Conservation (phyloP, 768 basidiomycete species). For the Pisolithus sp. region DNA sequence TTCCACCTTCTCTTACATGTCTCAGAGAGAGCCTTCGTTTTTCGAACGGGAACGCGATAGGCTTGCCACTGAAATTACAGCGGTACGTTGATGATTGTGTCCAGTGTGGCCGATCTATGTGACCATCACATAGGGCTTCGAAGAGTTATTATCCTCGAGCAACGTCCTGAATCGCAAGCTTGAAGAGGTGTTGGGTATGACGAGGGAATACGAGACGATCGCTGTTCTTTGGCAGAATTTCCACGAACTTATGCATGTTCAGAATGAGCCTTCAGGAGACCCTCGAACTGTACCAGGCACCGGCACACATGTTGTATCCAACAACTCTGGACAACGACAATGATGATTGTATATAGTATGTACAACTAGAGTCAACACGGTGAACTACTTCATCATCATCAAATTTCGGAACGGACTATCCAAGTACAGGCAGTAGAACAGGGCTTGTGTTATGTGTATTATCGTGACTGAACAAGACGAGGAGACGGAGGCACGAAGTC, state of each 20-base stretch:
- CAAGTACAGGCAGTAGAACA: slow-evolving; percentile 32
- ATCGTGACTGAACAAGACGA: slow-evolving; percentile 28
- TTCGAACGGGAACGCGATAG: slow-evolving; percentile 78
- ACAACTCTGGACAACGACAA: slow-evolving; percentile 20
- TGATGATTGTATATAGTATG: slow-evolving; percentile 2
- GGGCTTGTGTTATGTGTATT: slow-evolving; percentile 24
- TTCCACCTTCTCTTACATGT: slow-evolving; percentile 11
- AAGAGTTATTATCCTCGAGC: slow-evolving; percentile 76
- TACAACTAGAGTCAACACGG: slow-evolving; percentile 6
- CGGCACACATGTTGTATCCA: slow-evolving; percentile 55
- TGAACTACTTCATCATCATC: slow-evolving; percentile 15
- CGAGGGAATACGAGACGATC: slow-evolving; percentile 86
- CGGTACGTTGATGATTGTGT: slow-evolving; percentile 38
- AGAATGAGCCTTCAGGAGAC: slow-evolving; percentile 28
- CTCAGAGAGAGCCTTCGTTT: slow-evolving; percentile 44
- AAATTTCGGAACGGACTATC: slow-evolving; percentile 27
- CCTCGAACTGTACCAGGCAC: slow-evolving; percentile 53
- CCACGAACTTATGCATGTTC: slow-evolving; percentile 65
- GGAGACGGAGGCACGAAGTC: slow-evolving; percentile 24
- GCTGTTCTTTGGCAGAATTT: slow-evolving; percentile 81
- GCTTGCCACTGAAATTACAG: slow-evolving; percentile 66
- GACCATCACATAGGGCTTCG: slow-evolving; percentile 58
- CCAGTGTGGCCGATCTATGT: neutral
- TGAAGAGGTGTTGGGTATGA: slow-evolving; percentile 90
- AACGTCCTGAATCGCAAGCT: slow-evolving; percentile 87